These are phyloP conservation scores for Termitomyces sp. DNA, from an alignment of 768 basidiomycete species.

Conservation along the genomic window DNA sequence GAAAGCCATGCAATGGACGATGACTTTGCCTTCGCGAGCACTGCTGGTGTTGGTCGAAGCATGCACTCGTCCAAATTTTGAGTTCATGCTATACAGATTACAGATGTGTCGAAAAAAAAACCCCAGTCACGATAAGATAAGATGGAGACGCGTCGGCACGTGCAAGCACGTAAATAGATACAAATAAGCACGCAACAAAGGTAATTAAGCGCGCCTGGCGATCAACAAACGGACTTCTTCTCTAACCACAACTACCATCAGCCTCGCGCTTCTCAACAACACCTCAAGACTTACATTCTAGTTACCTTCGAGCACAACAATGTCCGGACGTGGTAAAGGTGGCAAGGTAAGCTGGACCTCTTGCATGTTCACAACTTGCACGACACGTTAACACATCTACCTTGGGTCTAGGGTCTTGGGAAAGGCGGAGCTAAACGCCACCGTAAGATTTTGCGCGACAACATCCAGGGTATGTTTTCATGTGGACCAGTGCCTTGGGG, in stretches of 20 bases:
- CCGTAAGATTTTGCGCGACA: conserved; percentile 77
- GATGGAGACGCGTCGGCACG: conserved; percentile 6
- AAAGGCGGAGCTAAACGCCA: conserved; percentile 84
- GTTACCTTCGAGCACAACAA: conserved; percentile 12
- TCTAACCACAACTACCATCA: conserved; percentile 28
- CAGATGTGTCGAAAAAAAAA: background rate
- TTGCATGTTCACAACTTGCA: background rate
- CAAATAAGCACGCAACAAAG: conserved; percentile 34
- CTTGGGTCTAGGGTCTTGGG: conserved; percentile 55
- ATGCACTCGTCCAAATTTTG: background rate
- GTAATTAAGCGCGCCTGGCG: conserved; percentile 29
- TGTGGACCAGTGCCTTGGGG: background rate
- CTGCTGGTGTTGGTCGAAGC: conserved; percentile 1
- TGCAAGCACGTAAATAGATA: conserved; percentile 30
- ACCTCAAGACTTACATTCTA: conserved; percentile 7
- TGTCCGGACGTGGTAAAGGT: conserved; percentile 88
- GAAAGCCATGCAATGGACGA: conserved; percentile 62
- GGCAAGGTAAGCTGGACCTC: conserved; percentile 45
- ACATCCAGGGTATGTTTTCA: conserved; percentile 49
- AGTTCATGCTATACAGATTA: too few species aligned
- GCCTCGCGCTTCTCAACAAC: conserved; percentile 5
- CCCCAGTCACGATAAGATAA: background rate
- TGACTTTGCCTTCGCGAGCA: conserved; percentile 22
- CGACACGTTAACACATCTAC: background rate
- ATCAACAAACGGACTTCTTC: conserved; percentile 30